phyloP scores from a whole-genome alignment of 2,329 filamentous ascomycete species.

The Verticillium nubilum region DNA sequence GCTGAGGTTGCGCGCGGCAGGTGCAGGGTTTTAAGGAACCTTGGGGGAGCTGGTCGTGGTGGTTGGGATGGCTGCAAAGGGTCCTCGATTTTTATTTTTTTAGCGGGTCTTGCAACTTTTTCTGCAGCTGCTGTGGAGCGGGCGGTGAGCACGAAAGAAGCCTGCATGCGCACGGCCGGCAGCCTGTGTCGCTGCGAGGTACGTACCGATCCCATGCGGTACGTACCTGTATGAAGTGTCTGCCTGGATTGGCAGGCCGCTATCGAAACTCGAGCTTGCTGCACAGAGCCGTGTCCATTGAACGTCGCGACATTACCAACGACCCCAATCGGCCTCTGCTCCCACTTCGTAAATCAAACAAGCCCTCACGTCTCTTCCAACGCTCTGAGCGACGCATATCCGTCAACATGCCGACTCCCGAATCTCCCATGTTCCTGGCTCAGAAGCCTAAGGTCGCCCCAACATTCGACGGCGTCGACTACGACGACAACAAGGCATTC shows the following conservation, averaged over 20 bases:
- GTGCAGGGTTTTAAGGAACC: constrained; percentile 4
- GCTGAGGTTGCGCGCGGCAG: not conserved
- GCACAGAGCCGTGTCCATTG: not conserved
- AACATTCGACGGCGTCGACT: constrained; percentile 83
- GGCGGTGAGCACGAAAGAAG: constrained; percentile 9
- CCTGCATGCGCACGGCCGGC: not conserved
- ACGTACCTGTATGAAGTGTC: constrained; percentile 1
- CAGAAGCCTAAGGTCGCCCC: constrained; percentile 79
- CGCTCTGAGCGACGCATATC: constrained; percentile 1
- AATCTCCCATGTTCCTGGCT: constrained; percentile 75
- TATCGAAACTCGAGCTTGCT: not conserved
- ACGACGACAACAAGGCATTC: constrained; percentile 73
- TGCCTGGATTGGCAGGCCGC: not conserved
- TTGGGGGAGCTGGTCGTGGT: constrained; percentile 7
- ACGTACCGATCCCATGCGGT: not conserved
- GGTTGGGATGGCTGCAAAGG: constrained; percentile 11
- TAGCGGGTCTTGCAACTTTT: constrained; percentile 11
- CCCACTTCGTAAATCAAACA: constrained; percentile 3
- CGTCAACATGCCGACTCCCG: constrained; percentile 69
- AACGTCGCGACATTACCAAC: not conserved
- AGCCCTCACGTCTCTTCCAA: constrained; percentile 1
- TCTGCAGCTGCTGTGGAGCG: constrained; percentile 6
- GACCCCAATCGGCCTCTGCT: not conserved
- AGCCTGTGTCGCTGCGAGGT: not conserved
- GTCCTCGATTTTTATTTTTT: constrained; percentile 12